Conservation (phyloP, 257 asterid species). For the Nicotiana attenuata region DNA sequence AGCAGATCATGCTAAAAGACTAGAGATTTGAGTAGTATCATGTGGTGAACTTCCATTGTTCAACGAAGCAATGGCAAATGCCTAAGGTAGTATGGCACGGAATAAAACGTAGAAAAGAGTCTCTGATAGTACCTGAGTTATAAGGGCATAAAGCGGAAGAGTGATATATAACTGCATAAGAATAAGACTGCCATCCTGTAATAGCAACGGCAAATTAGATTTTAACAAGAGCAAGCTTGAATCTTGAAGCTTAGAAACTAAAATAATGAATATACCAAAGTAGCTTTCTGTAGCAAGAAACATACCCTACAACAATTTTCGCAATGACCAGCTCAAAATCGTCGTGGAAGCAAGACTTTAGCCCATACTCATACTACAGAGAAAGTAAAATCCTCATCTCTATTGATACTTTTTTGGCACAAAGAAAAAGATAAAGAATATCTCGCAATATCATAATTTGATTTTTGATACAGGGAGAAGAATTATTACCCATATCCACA, state of each 20-base stretch:
- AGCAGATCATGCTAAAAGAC: too few relatives aligned
- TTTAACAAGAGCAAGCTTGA: background rate
- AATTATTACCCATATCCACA: slow-evolving; percentile 83
- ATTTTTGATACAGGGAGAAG: slow-evolving; percentile 1
- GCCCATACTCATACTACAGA: slow-evolving; percentile 67
- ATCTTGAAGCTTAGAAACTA: background rate
- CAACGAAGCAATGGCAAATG: background rate
- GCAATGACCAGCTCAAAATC: slow-evolving; percentile 38
- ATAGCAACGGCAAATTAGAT: background rate
- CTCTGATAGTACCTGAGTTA: slow-evolving; percentile 58
- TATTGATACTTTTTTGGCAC: background rate
- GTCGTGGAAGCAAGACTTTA: slow-evolving; percentile 69
- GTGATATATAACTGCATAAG: slow-evolving; percentile 88
- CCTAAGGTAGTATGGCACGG: background rate
- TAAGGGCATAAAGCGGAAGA: slow-evolving; percentile 78
- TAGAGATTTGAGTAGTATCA: background rate
- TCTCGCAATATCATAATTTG: background rate
- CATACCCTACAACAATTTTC: slow-evolving; percentile 67
- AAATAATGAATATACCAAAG: background rate
- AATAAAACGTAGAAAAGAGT: background rate
- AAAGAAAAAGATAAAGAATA: background rate
- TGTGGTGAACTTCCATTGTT: background rate
- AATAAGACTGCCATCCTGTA: slow-evolving; percentile 56
- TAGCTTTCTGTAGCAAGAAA: background rate
- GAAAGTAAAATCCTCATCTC: background rate